A percentile compares a stretch with the other conserved stretches of the same genome.
Conservation (phyloP, 495 filamentous ascomycete species). For the Usnea hakonensis region DNA sequence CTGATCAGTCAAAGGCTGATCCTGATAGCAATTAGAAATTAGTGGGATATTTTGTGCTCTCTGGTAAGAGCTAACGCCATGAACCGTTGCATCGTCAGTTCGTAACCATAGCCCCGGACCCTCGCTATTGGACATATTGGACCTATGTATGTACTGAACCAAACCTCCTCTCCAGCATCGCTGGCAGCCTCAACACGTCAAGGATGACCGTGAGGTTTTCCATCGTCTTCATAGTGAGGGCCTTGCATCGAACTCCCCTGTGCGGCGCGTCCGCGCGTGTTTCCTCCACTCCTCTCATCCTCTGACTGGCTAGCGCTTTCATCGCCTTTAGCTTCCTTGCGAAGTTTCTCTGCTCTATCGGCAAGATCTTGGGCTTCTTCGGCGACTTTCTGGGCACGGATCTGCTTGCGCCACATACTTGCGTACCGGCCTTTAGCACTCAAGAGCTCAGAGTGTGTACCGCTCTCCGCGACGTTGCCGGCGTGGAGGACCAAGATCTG, state of each 20-base stretch:
- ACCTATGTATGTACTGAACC: background rate
- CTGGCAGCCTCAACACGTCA: slow-evolving; percentile 14
- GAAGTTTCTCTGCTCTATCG: slow-evolving; percentile 40
- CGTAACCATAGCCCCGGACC: background rate
- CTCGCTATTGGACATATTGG: slow-evolving; percentile 6
- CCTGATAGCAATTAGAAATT: background rate
- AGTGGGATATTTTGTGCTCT: background rate
- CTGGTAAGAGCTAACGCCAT: slow-evolving; percentile 5
- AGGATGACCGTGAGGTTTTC: slow-evolving; percentile 30
- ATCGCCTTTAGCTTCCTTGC: slow-evolving; percentile 35
- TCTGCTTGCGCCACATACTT: slow-evolving; percentile 95
- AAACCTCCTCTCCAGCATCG: background rate
- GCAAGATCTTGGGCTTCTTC: slow-evolving; percentile 59
- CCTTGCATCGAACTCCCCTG: slow-evolving; percentile 12
- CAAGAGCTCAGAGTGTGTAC: slow-evolving; percentile 80
- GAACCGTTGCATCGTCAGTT: slow-evolving; percentile 9
- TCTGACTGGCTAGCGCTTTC: slow-evolving; percentile 49
- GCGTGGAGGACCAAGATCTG: slow-evolving; percentile 89
- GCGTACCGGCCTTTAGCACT: slow-evolving; percentile 71
- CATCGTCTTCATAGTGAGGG: slow-evolving; percentile 15
- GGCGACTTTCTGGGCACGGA: slow-evolving; percentile 74
- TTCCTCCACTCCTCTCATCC: slow-evolving; percentile 36
- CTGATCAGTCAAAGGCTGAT: background rate
- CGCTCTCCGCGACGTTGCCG: slow-evolving; percentile 74
- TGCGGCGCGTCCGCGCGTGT: slow-evolving; percentile 4